phyloP scores from a whole-genome alignment of 768 basidiomycete species.

The Lyophyllum shimeji region DNA sequence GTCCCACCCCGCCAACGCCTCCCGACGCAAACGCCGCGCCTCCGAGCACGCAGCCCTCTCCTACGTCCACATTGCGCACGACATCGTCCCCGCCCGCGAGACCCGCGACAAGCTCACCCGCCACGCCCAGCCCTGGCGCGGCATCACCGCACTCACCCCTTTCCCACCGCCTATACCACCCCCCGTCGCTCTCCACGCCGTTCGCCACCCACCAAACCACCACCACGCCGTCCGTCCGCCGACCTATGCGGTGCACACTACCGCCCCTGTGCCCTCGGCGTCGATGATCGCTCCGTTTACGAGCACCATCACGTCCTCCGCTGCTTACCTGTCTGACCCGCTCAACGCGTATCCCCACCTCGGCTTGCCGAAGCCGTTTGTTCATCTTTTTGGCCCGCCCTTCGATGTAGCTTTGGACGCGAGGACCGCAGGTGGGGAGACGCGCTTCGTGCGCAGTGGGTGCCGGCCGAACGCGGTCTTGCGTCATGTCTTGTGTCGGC shows the following conservation, averaged over 20 bases:
- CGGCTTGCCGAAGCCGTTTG: slow-evolving; percentile 82
- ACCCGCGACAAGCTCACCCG: slow-evolving; percentile 51
- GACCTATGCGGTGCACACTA: slow-evolving; percentile 65
- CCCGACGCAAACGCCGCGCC: slow-evolving; percentile 17
- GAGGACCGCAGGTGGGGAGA: slow-evolving; percentile 63
- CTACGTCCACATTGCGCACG: slow-evolving; percentile 46
- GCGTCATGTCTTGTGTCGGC: slow-evolving; percentile 46
- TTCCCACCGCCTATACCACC: slow-evolving; percentile 1
- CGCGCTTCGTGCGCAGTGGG: slow-evolving; percentile 61
- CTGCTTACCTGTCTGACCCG: slow-evolving; percentile 72
- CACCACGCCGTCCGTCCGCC: slow-evolving; percentile 34
- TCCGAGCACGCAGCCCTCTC: slow-evolving; percentile 41
- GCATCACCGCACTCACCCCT: slow-evolving; percentile 49
- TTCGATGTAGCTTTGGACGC: slow-evolving; percentile 80
- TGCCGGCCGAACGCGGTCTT: slow-evolving; percentile 70
- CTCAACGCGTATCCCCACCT: slow-evolving; percentile 84
- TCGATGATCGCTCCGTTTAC: slow-evolving; percentile 63
- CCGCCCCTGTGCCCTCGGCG: slow-evolving; percentile 51
- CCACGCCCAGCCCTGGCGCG: slow-evolving; percentile 67
- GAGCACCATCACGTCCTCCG: slow-evolving; percentile 63
- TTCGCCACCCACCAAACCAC: neutral
- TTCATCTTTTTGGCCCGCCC: slow-evolving; percentile 76
- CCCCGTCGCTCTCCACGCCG: slow-evolving; percentile 15
- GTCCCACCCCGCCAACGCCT: slow-evolving; percentile 31
- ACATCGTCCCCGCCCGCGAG: slow-evolving; percentile 41